Base-by-base conservation (phyloP, 2,329 filamentous ascomycete species). In the Nemania sp. region DNA sequence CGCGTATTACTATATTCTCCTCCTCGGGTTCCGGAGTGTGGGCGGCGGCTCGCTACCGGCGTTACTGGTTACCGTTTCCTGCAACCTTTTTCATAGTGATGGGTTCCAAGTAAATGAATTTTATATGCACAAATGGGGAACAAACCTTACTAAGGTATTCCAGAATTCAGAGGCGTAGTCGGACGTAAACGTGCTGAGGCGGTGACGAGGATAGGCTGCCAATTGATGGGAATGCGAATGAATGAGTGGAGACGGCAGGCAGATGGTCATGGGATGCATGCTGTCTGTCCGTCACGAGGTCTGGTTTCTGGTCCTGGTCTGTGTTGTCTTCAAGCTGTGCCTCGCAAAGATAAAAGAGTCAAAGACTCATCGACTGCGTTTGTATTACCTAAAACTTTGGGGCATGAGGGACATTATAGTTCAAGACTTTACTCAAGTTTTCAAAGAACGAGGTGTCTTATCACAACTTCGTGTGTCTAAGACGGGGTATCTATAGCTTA, bases 261-360 rank as follows among this genome's bases (percentile, higher is more conserved):
- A 27, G 38, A 26, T n/a, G 60, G 62, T 66, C 67, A 69, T 62
- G 63, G 56, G 67, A 56, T 41, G 45, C 38, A 32, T 56, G 47
- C 27, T 59, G 43, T 22, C n/a, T n/a, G n/a, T n/a, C n/a, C 41
- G 66, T 68, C 66, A 68, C 59, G 66, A 49, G 62, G 58, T 62
- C n/a, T n/a, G n/a, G n/a, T n/a, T n/a, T n/a, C n/a, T n/a, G n/a
- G n/a, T n/a, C n/a, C n/a, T n/a, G n/a, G n/a, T n/a, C 51, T 29
- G 27, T 43, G 49, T 35, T 52, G 49, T 43, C 41, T 54, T 56
- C 38, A 41, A 41, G 38, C 38, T 41, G 38, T 41, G 18, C 38
- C 18, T 41, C 15, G 38, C 5, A 41, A 41, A 41, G 38, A 41
- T 41, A 41, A 18, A 41, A 13, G 29, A 56, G 54, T 11, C 10